Evolutionary conservation across 345 rosid genomes (phyloP).

Genomic region (Euphorbia tirucalli): DNA sequence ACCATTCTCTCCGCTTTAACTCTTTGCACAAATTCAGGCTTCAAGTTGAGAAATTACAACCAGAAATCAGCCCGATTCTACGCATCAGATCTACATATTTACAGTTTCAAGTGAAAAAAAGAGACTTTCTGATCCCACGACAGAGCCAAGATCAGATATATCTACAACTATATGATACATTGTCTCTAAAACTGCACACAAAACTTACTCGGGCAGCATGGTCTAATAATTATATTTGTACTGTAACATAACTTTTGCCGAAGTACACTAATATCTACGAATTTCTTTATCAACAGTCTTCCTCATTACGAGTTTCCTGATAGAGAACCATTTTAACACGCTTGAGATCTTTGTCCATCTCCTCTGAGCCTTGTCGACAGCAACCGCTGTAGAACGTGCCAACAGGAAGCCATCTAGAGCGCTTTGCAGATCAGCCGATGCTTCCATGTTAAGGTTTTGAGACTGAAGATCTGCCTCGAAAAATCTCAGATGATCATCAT

Average conservation of each 20-base stretch:
- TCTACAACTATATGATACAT: background rate
- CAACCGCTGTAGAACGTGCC: conserved; percentile 32
- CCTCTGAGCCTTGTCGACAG: conserved; percentile 58
- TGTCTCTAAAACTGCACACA: conserved; percentile 26
- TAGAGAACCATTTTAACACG: conserved; percentile 73
- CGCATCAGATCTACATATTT: conserved; percentile 20
- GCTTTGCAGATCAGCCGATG: conserved; percentile 59
- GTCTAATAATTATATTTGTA: background rate
- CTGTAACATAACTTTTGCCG: conserved; percentile 1
- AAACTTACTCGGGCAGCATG: conserved; percentile 21
- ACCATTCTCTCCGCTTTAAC: background rate
- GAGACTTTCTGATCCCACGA: conserved; percentile 10
- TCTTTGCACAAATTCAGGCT: conserved; percentile 5
- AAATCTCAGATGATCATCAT: conserved; percentile 62
- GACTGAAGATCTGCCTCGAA: conserved; percentile 43
- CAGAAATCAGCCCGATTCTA: conserved; percentile 8
- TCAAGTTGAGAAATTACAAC: conserved; percentile 14
- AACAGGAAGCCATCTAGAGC: conserved; percentile 55
- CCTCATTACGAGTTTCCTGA: conserved; percentile 50
- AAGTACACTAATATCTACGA: conserved; percentile 31
- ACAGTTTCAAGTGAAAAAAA: conserved; percentile 6
- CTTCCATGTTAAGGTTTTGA: conserved; percentile 43
- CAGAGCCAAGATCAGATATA: conserved; percentile 12
- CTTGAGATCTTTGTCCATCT: conserved; percentile 88
- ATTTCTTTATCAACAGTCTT: conserved; percentile 29